These are phyloP conservation scores for Globisporangium iwayamae DNA, from an alignment of 352 stramenopile species.

Conservation along the genomic window DNA sequence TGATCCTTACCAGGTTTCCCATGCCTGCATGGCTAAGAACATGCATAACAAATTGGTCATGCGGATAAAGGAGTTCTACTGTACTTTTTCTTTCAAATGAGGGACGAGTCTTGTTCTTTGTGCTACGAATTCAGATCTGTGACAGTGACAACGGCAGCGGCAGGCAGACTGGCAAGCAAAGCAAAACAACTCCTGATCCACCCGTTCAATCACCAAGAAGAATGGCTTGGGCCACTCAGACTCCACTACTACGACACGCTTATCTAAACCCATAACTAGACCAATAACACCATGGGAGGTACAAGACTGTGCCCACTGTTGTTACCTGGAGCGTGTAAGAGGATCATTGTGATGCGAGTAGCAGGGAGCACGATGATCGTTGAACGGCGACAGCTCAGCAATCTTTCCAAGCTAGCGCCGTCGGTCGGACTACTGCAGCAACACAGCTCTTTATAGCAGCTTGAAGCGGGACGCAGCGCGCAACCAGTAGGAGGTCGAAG, in stretches of 20 bases:
- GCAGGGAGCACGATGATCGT: not conserved
- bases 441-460: not conserved
- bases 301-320: not conserved
- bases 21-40: too few species aligned
- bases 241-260: too few species aligned
- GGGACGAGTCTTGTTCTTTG: conserved; percentile 2
- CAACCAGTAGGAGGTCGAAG: not conserved
- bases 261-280: too few species aligned
- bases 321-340: not conserved
- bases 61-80: too few species aligned
- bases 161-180: too few species aligned
- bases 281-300: too few species aligned
- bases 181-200: not conserved
- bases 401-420: not conserved
- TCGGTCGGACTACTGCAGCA: not conserved
- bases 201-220: too few species aligned
- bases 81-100: not conserved
- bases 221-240: too few species aligned
- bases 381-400: not conserved
- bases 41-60: too few species aligned
- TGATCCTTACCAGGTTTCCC: too few species aligned
- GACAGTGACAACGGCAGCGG: too few species aligned
- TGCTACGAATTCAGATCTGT: too few species aligned
- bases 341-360: not conserved
- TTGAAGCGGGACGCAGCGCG: not conserved